These are phyloP conservation scores for Penicillium atrosanguineum DNA, from an alignment of 495 filamentous ascomycete species.

Conservation along the genomic window DNA sequence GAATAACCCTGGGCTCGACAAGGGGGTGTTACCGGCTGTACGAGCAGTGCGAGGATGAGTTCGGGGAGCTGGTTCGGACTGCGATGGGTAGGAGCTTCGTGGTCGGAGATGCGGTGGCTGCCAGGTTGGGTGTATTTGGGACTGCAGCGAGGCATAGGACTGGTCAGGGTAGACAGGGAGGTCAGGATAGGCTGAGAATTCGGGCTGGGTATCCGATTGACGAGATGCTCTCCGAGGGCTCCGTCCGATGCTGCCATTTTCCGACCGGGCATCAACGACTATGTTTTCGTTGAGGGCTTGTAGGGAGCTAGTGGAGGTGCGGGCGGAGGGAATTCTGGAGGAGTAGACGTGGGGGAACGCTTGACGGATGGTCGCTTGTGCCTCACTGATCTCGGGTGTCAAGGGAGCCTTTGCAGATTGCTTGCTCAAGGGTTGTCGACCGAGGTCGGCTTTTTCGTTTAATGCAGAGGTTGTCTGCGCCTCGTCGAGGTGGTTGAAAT, in stretches of 20 bases:
- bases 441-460: constrained; percentile 25
- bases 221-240: constrained; percentile 29
- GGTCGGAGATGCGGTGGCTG: constrained; percentile 38
- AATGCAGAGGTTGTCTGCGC: constrained; percentile 17
- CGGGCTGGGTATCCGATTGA: constrained; percentile 28
- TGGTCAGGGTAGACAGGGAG: constrained; percentile 52
- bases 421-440: constrained; percentile 23
- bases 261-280: constrained; percentile 42
- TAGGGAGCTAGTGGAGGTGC: constrained; percentile 47
- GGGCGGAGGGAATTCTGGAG: constrained; percentile 39
- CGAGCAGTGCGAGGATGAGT: constrained; percentile 32
- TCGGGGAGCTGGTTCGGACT: constrained; percentile 32
- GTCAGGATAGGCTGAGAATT: constrained; percentile 20
- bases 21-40: constrained; percentile 64
- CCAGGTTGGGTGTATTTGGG: constrained; percentile 47
- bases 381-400: constrained; percentile 28
- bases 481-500: constrained; percentile 24
- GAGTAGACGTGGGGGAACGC: constrained; percentile 38
- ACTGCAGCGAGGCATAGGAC: constrained; percentile 50
- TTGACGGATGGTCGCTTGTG: constrained; percentile 38
- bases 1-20: constrained; percentile 68
- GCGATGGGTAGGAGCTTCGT: constrained; percentile 42
- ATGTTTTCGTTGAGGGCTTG: constrained; percentile 46
- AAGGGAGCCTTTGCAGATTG: constrained; percentile 28
- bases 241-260: constrained; percentile 27